These are phyloP conservation scores for Trifolium dubium DNA, from an alignment of 306 rosid genomes.

Conservation along the genomic window DNA sequence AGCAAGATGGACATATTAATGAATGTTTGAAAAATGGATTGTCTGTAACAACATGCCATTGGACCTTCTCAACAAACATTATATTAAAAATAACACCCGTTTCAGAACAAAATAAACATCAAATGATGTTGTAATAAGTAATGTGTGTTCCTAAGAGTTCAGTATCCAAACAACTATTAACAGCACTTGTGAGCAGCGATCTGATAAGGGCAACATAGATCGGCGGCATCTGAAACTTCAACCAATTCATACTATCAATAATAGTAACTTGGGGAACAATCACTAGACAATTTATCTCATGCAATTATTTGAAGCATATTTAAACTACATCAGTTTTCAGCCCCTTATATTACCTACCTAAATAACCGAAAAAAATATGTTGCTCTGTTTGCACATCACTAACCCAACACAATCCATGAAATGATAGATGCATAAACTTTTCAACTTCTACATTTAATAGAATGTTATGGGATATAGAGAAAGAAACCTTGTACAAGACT, in stretches of 20 bases:
- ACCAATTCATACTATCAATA: slow-evolving; percentile 5
- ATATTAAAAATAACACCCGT: background rate
- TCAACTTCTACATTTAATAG: slow-evolving; percentile 16
- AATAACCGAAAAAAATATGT: background rate
- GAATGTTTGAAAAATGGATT: background rate
- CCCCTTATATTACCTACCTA: slow-evolving; percentile 21
- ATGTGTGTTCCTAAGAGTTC: slow-evolving; percentile 13
- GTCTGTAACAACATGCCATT: background rate
- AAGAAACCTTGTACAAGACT: slow-evolving; percentile 31
- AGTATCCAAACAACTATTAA: background rate
- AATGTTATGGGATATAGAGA: slow-evolving; percentile 30
- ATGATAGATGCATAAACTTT: slow-evolving; percentile 12
- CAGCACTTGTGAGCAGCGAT: slow-evolving; percentile 17
- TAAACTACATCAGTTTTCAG: slow-evolving; percentile 10
- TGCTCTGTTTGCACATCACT: slow-evolving; percentile 22
- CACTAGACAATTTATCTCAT: slow-evolving; percentile 10
- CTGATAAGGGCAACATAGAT: slow-evolving; percentile 21
- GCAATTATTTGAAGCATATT: background rate
- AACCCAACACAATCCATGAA: slow-evolving; percentile 29
- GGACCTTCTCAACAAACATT: slow-evolving; percentile 18
- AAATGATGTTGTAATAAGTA: slow-evolving; percentile 25
- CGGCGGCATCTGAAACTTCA: slow-evolving; percentile 24
- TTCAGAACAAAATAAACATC: slow-evolving; percentile 20
- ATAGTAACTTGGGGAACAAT: slow-evolving; percentile 4
- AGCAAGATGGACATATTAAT: slow-evolving; percentile 1